A percentile compares a stretch with the other conserved stretches of the same genome.
Conservation (phyloP, 169 alveolate genomes). For the Babesia ovata region DNA sequence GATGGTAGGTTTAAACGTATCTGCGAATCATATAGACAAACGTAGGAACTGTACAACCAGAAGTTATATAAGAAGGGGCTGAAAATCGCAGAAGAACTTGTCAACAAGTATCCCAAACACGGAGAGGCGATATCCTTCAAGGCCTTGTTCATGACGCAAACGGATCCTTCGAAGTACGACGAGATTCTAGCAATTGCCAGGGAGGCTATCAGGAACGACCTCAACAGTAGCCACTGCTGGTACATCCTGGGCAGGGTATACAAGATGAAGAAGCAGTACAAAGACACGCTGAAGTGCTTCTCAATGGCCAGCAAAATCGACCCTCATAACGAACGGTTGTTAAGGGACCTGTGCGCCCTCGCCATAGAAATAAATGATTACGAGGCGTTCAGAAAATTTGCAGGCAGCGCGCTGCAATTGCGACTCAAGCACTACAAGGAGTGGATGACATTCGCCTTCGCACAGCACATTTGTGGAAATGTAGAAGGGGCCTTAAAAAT, state of each 20-base stretch:
- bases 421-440: constrained; percentile 31
- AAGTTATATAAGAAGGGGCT: constrained; percentile 48
- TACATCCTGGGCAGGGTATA: constrained; percentile 51
- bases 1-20: constrained; percentile 33
- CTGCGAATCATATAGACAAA: no score
- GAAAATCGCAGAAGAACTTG: constrained; percentile 41
- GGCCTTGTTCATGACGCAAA: constrained; percentile 30
- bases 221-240: constrained; percentile 57
- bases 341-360: constrained; percentile 40
- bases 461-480: constrained; percentile 56
- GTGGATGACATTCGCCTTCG: constrained; percentile 54
- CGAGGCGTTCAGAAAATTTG: constrained; percentile 22
- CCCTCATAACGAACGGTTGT: constrained; percentile 43
- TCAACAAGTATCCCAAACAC: constrained; percentile 48
- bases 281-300: constrained; percentile 59
- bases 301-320: constrained; percentile 52
- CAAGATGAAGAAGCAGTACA: constrained; percentile 32
- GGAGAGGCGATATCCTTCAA: constrained; percentile 54
- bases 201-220: constrained; percentile 44
- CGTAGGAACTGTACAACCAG: constrained; percentile 48
- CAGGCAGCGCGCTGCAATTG: constrained; percentile 23
- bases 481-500: constrained; percentile 21
- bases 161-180: constrained; percentile 23
- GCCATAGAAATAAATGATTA: constrained; percentile 38
- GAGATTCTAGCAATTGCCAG: constrained; percentile 51